These are phyloP conservation scores for Paraphaeosphaeria minitans DNA, from an alignment of 2,329 filamentous ascomycete genomes.

Conservation along the genomic window DNA sequence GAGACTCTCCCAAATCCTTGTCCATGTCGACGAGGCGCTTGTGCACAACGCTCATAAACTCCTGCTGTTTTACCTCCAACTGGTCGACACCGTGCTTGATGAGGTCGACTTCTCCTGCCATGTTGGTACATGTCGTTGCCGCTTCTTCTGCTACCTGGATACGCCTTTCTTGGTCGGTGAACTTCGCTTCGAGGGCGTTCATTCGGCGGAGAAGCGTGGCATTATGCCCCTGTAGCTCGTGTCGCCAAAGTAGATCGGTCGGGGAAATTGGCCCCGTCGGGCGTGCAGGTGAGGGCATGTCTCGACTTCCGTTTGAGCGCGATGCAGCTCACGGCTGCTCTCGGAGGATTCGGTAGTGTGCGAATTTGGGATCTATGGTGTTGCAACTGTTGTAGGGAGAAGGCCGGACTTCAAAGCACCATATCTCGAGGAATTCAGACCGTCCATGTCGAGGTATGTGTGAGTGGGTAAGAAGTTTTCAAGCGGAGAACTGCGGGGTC, in stretches of 20 bases:
- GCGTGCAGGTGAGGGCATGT: slow-evolving; percentile 3
- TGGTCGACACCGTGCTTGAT: slow-evolving; percentile 5
- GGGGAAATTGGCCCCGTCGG: slow-evolving; percentile 1
- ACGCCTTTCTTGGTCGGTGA: slow-evolving; percentile 1
- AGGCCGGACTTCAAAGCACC: neutral
- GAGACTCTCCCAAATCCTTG: slow-evolving; percentile 1
- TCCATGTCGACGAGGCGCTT: slow-evolving; percentile 6
- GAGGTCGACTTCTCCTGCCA: slow-evolving; percentile 1
- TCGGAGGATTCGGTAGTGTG: neutral
- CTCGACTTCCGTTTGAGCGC: neutral
- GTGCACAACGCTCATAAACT: neutral
- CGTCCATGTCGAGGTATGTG: neutral
- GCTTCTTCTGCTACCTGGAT: slow-evolving; percentile 6
- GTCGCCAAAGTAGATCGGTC: slow-evolving; percentile 6
- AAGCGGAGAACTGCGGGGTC: neutral
- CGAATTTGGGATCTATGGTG: neutral
- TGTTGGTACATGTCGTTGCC: neutral
- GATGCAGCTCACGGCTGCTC: neutral
- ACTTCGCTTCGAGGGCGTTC: slow-evolving; percentile 30
- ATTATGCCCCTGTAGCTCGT: slow-evolving; percentile 27
- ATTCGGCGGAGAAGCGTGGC: slow-evolving; percentile 34
- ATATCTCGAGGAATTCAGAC: neutral
- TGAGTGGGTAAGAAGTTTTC: neutral
- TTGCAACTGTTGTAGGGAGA: neutral
- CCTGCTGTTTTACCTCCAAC: neutral